A percentile compares a stretch with the other conserved stretches of the same genome.
Conservation (phyloP, 495 filamentous ascomycete genomes). For the Penicillium soppii region DNA sequence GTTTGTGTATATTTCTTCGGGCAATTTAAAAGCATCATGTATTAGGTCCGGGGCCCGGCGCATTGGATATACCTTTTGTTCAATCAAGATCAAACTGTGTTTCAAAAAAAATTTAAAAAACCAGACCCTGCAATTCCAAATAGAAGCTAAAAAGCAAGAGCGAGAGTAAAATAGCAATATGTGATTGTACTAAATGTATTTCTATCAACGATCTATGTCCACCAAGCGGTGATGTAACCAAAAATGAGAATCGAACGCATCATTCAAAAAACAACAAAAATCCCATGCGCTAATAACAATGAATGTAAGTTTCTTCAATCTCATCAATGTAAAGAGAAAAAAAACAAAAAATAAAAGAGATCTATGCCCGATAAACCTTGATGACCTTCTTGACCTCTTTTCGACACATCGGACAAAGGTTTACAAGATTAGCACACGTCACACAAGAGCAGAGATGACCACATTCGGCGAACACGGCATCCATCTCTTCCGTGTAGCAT, state of each 20-base stretch:
- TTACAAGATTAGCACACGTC: constrained; percentile 61
- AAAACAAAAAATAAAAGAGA: no score
- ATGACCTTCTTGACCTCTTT: constrained; percentile 57
- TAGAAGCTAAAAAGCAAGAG: background rate
- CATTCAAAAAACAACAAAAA: background rate
- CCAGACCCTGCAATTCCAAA: no score
- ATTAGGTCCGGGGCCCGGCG: constrained; percentile 30
- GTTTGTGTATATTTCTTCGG: constrained; percentile 26
- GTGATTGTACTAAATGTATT: constrained; percentile 1
- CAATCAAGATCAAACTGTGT: constrained; percentile 11
- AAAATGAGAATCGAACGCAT: constrained; percentile 4
- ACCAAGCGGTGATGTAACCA: constrained; percentile 12
- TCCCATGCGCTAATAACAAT: constrained; percentile 12
- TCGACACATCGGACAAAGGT: constrained; percentile 64
- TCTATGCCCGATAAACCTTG: constrained; percentile 54
- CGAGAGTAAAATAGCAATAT: background rate
- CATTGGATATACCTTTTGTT: constrained; percentile 29
- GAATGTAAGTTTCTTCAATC: background rate
- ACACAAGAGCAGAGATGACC: constrained; percentile 66
- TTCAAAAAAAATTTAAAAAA: constrained; percentile 8
- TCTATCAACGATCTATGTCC: constrained; percentile 8
- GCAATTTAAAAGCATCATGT: constrained; percentile 33
- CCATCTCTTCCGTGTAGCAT: constrained; percentile 62
- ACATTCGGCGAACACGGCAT: constrained; percentile 64
- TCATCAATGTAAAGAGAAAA: no score